Conservation (phyloP, 75 land plant species). For the Selaginella tamariscina region DNA sequence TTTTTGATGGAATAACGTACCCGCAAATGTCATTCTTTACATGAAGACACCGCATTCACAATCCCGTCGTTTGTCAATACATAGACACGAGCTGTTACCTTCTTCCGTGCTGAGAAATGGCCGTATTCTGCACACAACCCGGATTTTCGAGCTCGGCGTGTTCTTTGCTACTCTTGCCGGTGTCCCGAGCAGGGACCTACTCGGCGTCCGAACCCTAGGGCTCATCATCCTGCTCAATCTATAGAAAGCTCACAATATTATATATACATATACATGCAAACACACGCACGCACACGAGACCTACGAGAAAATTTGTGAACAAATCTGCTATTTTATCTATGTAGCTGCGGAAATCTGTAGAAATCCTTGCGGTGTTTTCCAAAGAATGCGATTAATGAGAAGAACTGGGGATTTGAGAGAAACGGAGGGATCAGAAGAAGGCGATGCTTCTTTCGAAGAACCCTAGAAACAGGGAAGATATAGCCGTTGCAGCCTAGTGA, state of each 20-base stretch:
- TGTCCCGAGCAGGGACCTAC: neutral
- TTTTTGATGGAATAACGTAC: too few species aligned
- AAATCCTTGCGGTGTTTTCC: too few species aligned
- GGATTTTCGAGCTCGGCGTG: constrained; percentile 34
- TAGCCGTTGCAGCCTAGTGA: neutral
- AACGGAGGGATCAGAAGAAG: too few species aligned
- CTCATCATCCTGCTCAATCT: neutral
- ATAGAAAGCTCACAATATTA: too few species aligned
- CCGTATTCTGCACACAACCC: constrained; percentile 57
- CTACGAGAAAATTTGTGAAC: too few species aligned
- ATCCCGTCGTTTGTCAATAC: neutral
- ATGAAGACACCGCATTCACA: neutral
- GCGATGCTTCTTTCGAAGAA: too few species aligned
- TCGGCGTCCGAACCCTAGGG: neutral
- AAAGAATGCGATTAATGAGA: too few species aligned
- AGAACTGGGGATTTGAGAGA: too few species aligned
- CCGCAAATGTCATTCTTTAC: neutral
- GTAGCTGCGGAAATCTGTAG: too few species aligned
- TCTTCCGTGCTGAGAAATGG: constrained; percentile 52
- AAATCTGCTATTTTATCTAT: too few species aligned
- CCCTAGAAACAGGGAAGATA: neutral
- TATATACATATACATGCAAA: too few species aligned
- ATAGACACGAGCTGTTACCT: neutral
- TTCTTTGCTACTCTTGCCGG: neutral
- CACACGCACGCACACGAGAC: too few species aligned